Base-by-base conservation (phyloP, 495 filamentous ascomycete genomes). In the Trichocladium uniseriatum region DNA sequence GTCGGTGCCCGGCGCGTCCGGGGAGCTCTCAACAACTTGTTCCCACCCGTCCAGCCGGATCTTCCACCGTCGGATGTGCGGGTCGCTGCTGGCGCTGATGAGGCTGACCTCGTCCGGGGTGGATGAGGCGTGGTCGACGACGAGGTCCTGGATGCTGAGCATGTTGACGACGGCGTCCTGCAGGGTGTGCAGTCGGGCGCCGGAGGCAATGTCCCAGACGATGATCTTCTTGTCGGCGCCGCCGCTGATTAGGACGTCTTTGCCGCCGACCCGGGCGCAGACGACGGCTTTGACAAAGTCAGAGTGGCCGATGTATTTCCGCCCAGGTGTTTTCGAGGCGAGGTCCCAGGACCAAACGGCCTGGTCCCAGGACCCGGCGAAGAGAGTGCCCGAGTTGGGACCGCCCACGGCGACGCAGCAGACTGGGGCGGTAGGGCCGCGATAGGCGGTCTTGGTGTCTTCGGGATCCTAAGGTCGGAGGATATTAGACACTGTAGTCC, bases 281-380 rank as follows among this genome's bases (percentile, higher is more conserved):
- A 81, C 63, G 0, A 96, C 69, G 5, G 83, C 73, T 64, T 91
- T 94, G 45, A 98, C 86, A 59, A 98, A 98, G 61, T 98, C 92
- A 0, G 79, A 72, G 61, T 98, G 92, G 10, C 88, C 92, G 35
- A 72, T 74, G 61, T 85, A 92, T 44, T 72, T 79, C 38, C 66
- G 70, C 10, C 67, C 69, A 0, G 67, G 72, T 11, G 71, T 57
- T 20, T 71, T 69, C 2, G 79, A 80, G 16, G 68, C 56, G 31
- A 81, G 69, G 54, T 84, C 74, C 86, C 86, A 95, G 28, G 86
- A 84, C 80, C 82, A 95, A 36, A 97, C 76, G 19, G 75, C 71
- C 65, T 94, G 95, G 70, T 98, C 89, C 92, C 92, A 98, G 52
- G 83, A 87, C 20, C 89, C 89, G 22, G 86, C 87, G 64, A 89